Base-by-base conservation (phyloP, 1,139 yeast species). In the Yamadazyma diddensiae region DNA sequence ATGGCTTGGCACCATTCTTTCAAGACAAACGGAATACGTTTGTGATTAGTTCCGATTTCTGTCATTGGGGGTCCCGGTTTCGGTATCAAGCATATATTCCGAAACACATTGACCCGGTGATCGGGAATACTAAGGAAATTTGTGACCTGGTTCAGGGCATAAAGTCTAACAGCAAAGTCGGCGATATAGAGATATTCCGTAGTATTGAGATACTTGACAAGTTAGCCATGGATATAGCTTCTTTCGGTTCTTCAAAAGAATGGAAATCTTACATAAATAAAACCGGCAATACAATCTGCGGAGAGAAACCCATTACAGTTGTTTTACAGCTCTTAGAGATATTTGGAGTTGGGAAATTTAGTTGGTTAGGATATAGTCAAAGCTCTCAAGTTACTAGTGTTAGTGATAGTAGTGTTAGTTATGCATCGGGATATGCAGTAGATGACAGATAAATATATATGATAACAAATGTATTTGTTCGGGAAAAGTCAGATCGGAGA, bases 221-320 rank as follows among this genome's bases (percentile, higher is more conserved):
- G 28, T 49, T 59, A 22, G 97, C 85, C 0, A 85, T 88, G 88
- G 46, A 53, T 3, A 64, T 82, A 4, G 80, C 86, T 0, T 55
- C 79, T 0, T 49, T 56, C 0, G 86, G 84, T 0, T 59, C 70
- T 1, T 71, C 77, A 35, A 47, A 52, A 1, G 58, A 57, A n/a
- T 92, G 95, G 87, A 69, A 67, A 30, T 54, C 66, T 16, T 92
- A 92, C 50, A 74, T 92, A 7, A 59, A 59, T 3, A 44, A 47
- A 2, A 85, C 97, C 0, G 87, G 82, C 1, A 90, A 92, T 56
- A 94, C 98, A 0, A 84, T 92, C 15, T 94, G 99, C 55, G 99
- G 99, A 0, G 84, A 90, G 39, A 81, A 77, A 41, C 97, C 98
- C 0, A 66, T 92, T 25, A 73, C 77, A 1, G 67, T 87, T 9